Evolutionary conservation across 345 rosid species (phyloP).

Genomic region (Eucalyptus polybractea): DNA sequence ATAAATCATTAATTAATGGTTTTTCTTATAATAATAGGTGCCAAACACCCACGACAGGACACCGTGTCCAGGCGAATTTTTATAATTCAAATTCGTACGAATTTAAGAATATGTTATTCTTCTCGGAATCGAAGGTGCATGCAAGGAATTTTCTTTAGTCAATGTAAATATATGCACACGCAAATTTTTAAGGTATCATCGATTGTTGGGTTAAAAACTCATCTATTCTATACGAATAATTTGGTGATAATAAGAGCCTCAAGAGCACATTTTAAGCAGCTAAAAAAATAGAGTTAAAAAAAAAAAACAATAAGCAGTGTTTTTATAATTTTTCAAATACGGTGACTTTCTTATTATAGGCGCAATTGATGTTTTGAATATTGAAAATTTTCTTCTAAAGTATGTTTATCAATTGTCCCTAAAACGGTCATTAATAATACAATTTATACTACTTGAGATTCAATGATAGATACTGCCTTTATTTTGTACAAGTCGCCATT

Average conservation of each 20-base stretch:
- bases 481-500: background rate
- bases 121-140: background rate
- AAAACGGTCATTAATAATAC: background rate
- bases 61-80: background rate
- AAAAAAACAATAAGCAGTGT: too few species aligned
- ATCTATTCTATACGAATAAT: background rate
- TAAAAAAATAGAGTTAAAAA: background rate
- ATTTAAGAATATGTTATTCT: background rate
- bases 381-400: background rate
- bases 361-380: too few species aligned
- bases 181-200: background rate
- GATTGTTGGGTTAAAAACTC: background rate
- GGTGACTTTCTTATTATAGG: background rate
- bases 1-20: background rate
- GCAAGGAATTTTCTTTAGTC: background rate
- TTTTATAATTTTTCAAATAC: background rate
- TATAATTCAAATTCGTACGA: background rate
- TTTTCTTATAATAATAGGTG: background rate
- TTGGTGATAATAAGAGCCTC: background rate
- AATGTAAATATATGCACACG: background rate
- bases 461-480: background rate
- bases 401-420: background rate
- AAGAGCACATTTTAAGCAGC: accelerated
- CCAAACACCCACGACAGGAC: background rate
- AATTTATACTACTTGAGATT: too few species aligned